phyloP scores from a whole-genome alignment of 2,329 filamentous ascomycete species.

The Aspergillus pseudoviridinutans region DNA sequence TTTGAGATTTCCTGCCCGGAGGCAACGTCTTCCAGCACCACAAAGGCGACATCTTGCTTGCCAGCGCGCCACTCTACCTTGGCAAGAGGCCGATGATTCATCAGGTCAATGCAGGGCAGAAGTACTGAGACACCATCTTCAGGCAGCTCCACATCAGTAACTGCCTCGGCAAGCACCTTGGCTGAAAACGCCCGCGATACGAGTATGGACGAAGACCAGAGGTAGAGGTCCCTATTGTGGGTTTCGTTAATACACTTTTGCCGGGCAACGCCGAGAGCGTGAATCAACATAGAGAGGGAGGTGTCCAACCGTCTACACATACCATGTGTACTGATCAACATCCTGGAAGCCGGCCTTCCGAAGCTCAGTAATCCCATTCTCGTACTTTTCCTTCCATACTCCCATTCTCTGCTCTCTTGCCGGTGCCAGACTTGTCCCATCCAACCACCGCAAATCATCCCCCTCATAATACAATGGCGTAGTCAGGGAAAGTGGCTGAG shows the following conservation, averaged over 20 bases:
- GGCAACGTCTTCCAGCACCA: slow-evolving; percentile 44
- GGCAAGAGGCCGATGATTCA: slow-evolving; percentile 64
- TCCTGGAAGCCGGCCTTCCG: slow-evolving; percentile 28
- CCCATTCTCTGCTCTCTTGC: slow-evolving; percentile 30
- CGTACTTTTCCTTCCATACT: slow-evolving; percentile 37
- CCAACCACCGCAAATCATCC: slow-evolving; percentile 53
- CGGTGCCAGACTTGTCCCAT: slow-evolving; percentile 33
- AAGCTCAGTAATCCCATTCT: slow-evolving; percentile 28
- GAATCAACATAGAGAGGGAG: slow-evolving; percentile 1
- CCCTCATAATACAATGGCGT: slow-evolving; percentile 63
- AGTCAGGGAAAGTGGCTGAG: slow-evolving; percentile 58
- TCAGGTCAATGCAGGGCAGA: slow-evolving; percentile 67
- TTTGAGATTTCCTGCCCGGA: slow-evolving; percentile 58
- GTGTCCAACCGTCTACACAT: slow-evolving; percentile 6
- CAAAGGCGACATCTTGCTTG: slow-evolving; percentile 34
- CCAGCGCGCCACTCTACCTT: slow-evolving; percentile 56
- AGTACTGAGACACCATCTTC: slow-evolving; percentile 64
- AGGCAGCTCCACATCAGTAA: slow-evolving; percentile 36
- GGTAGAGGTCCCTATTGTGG: slow-evolving; percentile 38
- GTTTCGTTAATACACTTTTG: not conserved
- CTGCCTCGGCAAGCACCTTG: slow-evolving; percentile 37
- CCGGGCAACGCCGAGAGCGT: slow-evolving; percentile 2
- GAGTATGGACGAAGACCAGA: slow-evolving; percentile 45
- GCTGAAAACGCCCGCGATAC: slow-evolving; percentile 43
- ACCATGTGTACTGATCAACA: slow-evolving; percentile 38